These are phyloP conservation scores for Stephanodiscus minutulus DNA, from an alignment of 108 stramenopile species.

Conservation along the genomic window DNA sequence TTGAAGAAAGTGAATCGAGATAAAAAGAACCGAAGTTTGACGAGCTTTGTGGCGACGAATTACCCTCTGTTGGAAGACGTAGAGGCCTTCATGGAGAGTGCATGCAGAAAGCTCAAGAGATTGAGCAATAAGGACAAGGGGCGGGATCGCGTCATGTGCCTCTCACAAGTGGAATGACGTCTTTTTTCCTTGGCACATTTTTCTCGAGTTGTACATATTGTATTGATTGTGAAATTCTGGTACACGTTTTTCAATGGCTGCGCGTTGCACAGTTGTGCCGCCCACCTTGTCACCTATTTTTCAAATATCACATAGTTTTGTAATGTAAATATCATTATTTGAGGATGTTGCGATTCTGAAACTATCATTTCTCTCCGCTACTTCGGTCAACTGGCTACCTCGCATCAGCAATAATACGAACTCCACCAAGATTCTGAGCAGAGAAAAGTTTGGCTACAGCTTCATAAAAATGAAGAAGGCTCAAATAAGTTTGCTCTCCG, in stretches of 20 bases:
- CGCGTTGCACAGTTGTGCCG: no score
- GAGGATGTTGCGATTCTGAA: not conserved
- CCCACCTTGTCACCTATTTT: no score
- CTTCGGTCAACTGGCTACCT: slow-evolving; percentile 4
- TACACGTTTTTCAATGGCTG: not conserved
- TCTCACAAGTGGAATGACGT: not conserved
- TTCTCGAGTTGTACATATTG: not conserved
- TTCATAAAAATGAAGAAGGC: slow-evolving; percentile 42
- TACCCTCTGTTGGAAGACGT: slow-evolving; percentile 15
- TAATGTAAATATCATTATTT: not conserved
- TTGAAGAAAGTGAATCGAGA: slow-evolving; percentile 36
- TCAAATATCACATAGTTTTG: not conserved
- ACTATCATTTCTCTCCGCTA: not conserved
- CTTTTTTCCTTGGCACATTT: not conserved
- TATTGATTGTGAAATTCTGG: no score
- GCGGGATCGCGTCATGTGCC: not conserved
- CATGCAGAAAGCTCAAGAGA: slow-evolving; percentile 53
- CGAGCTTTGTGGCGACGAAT: slow-evolving; percentile 25
- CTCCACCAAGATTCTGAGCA: slow-evolving; percentile 44
- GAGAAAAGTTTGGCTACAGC: slow-evolving; percentile 26
- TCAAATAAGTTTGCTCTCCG: slow-evolving; percentile 33
- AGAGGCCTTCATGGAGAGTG: slow-evolving; percentile 55
- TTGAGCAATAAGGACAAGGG: slow-evolving; percentile 4
- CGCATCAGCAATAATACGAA: slow-evolving; percentile 40
- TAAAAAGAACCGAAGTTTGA: slow-evolving; percentile 45